phyloP scores from a whole-genome alignment of 108 stramenopile genomes.

The Thalassiosira profunda region DNA sequence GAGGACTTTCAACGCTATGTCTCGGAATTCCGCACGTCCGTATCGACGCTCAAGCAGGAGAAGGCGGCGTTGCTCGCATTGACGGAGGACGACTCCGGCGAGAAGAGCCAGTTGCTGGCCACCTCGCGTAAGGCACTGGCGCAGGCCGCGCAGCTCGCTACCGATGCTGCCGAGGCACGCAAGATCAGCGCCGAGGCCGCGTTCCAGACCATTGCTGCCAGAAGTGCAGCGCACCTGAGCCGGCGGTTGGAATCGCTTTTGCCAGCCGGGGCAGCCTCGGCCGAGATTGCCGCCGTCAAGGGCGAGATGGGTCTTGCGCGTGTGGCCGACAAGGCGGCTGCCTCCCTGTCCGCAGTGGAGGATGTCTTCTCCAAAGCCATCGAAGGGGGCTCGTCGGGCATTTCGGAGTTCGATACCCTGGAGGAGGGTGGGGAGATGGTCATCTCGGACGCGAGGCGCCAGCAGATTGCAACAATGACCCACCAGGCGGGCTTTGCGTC shows the following conservation, averaged over 20 bases:
- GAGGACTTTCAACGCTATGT: constrained; percentile 88
- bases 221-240: constrained; percentile 61
- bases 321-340: constrained; percentile 76
- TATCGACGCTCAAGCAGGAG: constrained; percentile 79
- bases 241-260: constrained; percentile 69
- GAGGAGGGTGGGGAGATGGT: constrained; percentile 38
- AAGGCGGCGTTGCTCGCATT: constrained; percentile 78
- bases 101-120: constrained; percentile 67
- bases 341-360: constrained; percentile 65
- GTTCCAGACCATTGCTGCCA: constrained; percentile 68
- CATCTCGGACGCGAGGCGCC: constrained; percentile 59
- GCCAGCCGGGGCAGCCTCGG: constrained; percentile 57
- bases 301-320: constrained; percentile 80
- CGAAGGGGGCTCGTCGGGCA: constrained; percentile 22
- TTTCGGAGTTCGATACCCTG: constrained; percentile 52
- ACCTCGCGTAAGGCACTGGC: constrained; percentile 86
- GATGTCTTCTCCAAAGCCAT: constrained; percentile 61
- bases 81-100: constrained; percentile 77
- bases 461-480: constrained; percentile 71
- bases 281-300: constrained; percentile 81
- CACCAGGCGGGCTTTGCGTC: constrained; percentile 77
- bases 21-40: constrained; percentile 73
- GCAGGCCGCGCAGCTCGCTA: constrained; percentile 76
- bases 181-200: constrained; percentile 74
- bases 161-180: constrained; percentile 79